Evolutionary conservation across 257 asterid species (phyloP).

Genomic region (Leptodermis oblonga): DNA sequence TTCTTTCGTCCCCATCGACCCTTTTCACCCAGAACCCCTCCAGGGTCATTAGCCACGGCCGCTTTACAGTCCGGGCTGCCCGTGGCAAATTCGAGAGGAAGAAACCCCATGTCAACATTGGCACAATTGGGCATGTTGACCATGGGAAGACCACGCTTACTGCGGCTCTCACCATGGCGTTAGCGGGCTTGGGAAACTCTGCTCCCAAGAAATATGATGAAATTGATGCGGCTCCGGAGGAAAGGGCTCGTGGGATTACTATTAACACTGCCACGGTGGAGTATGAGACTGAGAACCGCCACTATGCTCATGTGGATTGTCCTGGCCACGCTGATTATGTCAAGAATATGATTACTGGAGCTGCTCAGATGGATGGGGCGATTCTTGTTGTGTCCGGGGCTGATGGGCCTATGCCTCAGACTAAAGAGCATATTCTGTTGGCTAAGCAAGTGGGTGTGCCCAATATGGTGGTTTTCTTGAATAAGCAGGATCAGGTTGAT

Average conservation of each 20-base stretch:
- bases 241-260: slow-evolving; percentile 91
- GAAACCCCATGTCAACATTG: slow-evolving; percentile 91
- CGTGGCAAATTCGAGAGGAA: slow-evolving; percentile 90
- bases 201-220: slow-evolving; percentile 91
- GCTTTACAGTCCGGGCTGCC: slow-evolving; percentile 67
- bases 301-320: slow-evolving; percentile 90
- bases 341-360: slow-evolving; percentile 95
- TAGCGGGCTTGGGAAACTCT: slow-evolving; percentile 71
- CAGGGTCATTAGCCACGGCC: slow-evolving; percentile 20
- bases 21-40: slow-evolving; percentile 40
- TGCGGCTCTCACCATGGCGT: slow-evolving; percentile 93
- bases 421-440: slow-evolving; percentile 74
- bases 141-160: slow-evolving; percentile 96
- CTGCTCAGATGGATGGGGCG: slow-evolving; percentile 96
- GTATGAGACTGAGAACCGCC: slow-evolving; percentile 88
- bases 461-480: slow-evolving; percentile 76
- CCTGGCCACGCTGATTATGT: slow-evolving; percentile 95
- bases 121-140: slow-evolving; percentile 98
- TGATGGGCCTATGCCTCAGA: slow-evolving; percentile 97
- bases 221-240: slow-evolving; percentile 96
- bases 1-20: slow-evolving; percentile 39
- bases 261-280: slow-evolving; percentile 93
- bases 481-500: slow-evolving; percentile 90
- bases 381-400: slow-evolving; percentile 90
- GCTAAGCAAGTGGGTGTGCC: slow-evolving; percentile 96